These are phyloP conservation scores for Cladosporium sp. DNA, from an alignment of 2,329 filamentous ascomycete species.

Conservation along the genomic window DNA sequence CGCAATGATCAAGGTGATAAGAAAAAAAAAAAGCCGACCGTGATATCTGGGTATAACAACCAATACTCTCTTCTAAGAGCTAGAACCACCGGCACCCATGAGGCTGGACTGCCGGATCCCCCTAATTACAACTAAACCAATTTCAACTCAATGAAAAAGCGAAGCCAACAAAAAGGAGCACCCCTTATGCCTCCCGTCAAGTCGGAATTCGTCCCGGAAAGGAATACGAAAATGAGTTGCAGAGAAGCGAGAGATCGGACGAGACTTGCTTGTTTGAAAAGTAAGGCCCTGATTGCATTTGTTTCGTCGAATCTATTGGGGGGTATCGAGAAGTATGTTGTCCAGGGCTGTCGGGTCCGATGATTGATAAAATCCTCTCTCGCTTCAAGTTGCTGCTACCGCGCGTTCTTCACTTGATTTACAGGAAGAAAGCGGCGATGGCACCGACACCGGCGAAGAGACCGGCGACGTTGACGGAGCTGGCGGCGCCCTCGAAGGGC, in stretches of 20 bases:
- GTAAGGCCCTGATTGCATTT: neutral
- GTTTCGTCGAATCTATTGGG: neutral
- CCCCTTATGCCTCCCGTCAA: neutral
- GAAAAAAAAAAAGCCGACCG: neutral
- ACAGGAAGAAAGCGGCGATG: conserved; percentile 24
- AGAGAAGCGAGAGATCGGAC: neutral
- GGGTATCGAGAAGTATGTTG: neutral
- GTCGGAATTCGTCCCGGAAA: no score
- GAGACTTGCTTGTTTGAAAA: neutral
- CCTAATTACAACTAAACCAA: no score
- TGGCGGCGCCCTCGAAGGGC: conserved; percentile 8
- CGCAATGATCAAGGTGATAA: neutral
- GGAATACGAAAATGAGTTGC: neutral
- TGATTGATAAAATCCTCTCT: neutral
- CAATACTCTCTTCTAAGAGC: conserved; percentile 1
- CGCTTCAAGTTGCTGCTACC: neutral
- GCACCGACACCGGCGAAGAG: conserved; percentile 20
- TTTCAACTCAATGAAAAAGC: no score
- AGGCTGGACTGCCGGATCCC: no score
- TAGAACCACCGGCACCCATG: no score
- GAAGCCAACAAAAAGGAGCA: neutral
- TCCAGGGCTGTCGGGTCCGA: conserved; percentile 5
- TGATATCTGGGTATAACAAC: conserved; percentile 11
- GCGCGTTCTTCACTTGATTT: conserved; percentile 4
- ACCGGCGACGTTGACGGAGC: conserved; percentile 16